Base-by-base conservation (phyloP, 2,329 filamentous ascomycete genomes). In the Talaromyces islandicus region DNA sequence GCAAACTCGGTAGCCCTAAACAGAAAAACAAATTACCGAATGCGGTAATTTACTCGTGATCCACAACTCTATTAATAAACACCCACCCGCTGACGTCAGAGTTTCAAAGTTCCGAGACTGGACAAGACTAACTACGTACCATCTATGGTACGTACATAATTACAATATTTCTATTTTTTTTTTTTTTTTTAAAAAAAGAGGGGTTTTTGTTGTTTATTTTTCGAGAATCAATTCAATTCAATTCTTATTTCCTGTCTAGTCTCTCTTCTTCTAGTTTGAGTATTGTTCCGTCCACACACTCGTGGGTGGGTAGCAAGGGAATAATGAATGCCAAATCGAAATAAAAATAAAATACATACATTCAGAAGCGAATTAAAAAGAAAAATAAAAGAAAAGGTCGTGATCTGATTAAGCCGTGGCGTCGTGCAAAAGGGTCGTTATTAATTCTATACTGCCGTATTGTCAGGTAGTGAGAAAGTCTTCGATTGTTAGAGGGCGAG, bases 391-490 rank as follows among this genome's bases (percentile, higher is more conserved):
- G 2, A 24, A 24, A 46, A 21, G 9, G 43, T 46, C n/a, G 43
- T 46, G n/a, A n/a, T 19, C 24, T 46, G 24, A 24, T 11, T 46
- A 14, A 46, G 43, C 24, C 48, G 24, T 52, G 24, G 25, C 48
- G 48, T 52, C 48, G 27, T 52, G 24, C 17, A 30, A 27, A 29
- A 21, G 43, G 19, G 43, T 46, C 43, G 24, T 52, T 29, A 52
- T 52, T 29, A 29, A 12, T 25, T 6, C 9, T 52, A 19, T 11
- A 46, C 17, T 24, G 19, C 12, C 6, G 19, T 46, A 14, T 1
- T 46, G 17, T 51, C 54, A 61, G 56, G 24, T 35, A 11, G 52
- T 55, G 43, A 61, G 57, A 51, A 62, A 56, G 46, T 62, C 48
- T 24, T 62, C 60, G 1, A 27, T 48, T 27, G 41, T 59, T 19